These are phyloP conservation scores for Chaetomium sp. DNA, from an alignment of 2,329 filamentous ascomycete genomes.

Conservation along the genomic window DNA sequence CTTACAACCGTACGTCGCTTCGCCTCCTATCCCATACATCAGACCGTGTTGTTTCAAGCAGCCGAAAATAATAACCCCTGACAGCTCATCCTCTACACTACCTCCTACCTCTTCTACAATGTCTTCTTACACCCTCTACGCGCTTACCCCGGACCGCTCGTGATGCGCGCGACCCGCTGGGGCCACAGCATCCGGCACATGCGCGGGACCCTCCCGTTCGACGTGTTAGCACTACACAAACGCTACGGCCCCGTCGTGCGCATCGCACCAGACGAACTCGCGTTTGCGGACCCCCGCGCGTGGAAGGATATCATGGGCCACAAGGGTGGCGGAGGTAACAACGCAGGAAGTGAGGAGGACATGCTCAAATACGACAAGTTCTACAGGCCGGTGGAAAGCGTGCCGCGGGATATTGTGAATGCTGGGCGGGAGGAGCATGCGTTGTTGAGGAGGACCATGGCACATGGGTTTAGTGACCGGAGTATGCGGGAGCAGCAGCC, in stretches of 20 bases:
- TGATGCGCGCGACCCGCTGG: slow-evolving; percentile 22
- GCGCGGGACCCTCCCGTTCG: slow-evolving; percentile 24
- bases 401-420: slow-evolving; percentile 29
- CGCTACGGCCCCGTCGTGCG: slow-evolving; percentile 41
- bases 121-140: slow-evolving; percentile 31
- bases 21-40: neutral
- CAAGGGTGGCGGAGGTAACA: slow-evolving; percentile 20
- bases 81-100: slow-evolving; percentile 14
- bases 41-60: neutral
- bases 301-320: slow-evolving; percentile 36
- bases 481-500: slow-evolving; percentile 37
- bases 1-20: neutral
- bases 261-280: slow-evolving; percentile 40
- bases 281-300: slow-evolving; percentile 35
- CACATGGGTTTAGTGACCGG: slow-evolving; percentile 35
- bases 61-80: no score
- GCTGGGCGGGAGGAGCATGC: slow-evolving; percentile 30
- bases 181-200: slow-evolving; percentile 11
- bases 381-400: slow-evolving; percentile 23
- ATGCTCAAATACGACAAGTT: slow-evolving; percentile 28
- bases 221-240: slow-evolving; percentile 31
- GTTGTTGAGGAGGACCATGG: slow-evolving; percentile 30
- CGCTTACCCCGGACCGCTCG: slow-evolving; percentile 28
- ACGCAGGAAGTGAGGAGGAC: slow-evolving; percentile 16
- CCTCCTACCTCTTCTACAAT: slow-evolving; percentile 25